Base-by-base conservation (phyloP, 2,329 filamentous ascomycete genomes). In the Salinomyces thailandicus region DNA sequence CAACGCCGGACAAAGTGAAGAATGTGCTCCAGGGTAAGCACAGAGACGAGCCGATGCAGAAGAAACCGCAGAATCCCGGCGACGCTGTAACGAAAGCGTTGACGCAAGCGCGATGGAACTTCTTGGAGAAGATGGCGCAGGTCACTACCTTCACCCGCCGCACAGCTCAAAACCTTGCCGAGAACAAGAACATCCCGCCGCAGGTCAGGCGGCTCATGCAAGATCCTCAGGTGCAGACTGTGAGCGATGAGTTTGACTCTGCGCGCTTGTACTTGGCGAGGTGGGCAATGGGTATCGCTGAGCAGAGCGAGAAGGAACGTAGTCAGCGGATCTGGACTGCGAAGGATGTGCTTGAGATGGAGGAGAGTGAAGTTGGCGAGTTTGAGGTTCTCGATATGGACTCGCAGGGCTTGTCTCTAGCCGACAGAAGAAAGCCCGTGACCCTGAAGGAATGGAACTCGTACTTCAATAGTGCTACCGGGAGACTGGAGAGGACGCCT, bases 211-310 rank as follows among this genome's bases (percentile, higher is more conserved):
- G 85, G 34, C 60, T 98, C 49, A 75, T 98, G 59, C 79, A 77
- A 54, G 95, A 93, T 47, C 87, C 87, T 0, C 87, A 98, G 54
- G 86, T 98, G 0, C 87, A 95, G 64, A 95, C 84, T 0, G 61
- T 98, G 15, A 87, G 95, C 55, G 87, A 96, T 42, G 93, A 98
- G 56, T 98, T 95, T 51, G 93, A 98, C 65, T 94, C 86, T 52
- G 91, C 93, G 3, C 75, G 91, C 46, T 72, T 98, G 41, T 98
- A 98, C 55, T 71, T 98, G 26, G 91, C 91, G 15, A 73, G 91
- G 45, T 98, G 91, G 91, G 91, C 91, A 2, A 96, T 98, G 91
- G 86, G 86, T 5, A 94, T 98, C 46, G 87, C 91, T 0, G 93
- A 98, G 59, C 91, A 98, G 64, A 89, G 87, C 51, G 91, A 98